phyloP scores from a whole-genome alignment of 2,329 filamentous ascomycete genomes.

The Trichoderma koningii region DNA sequence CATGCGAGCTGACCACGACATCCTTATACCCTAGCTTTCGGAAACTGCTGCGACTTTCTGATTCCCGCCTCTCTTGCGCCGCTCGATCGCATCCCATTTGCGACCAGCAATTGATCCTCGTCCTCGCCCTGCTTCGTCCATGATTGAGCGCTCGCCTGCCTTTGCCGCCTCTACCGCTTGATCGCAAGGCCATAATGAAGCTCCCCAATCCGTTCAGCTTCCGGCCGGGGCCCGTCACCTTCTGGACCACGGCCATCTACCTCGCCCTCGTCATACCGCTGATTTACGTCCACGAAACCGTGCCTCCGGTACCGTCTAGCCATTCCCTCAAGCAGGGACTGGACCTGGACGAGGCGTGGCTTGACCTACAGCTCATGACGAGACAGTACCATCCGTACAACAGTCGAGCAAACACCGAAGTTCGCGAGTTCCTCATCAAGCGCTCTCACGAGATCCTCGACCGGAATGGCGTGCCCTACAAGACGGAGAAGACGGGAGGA shows the following conservation, averaged over 20 bases:
- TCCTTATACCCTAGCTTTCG: not conserved
- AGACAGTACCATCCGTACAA: constrained; percentile 85
- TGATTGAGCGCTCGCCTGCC: not conserved
- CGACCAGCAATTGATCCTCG: not conserved
- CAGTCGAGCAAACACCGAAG: constrained; percentile 76
- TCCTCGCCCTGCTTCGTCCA: not conserved
- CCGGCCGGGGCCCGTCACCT: constrained; percentile 75
- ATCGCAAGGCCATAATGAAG: constrained; percentile 34
- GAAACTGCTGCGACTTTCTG: not conserved
- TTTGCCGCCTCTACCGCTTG: not conserved
- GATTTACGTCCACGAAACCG: constrained; percentile 72
- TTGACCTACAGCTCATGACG: constrained; percentile 75
- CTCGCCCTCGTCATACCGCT: constrained; percentile 73
- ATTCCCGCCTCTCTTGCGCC: not conserved
- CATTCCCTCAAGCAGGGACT: constrained; percentile 58
- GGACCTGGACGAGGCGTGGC: constrained; percentile 84
- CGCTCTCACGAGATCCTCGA: constrained; percentile 71
- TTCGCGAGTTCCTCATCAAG: constrained; percentile 73
- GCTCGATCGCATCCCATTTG: not conserved
- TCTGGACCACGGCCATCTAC: constrained; percentile 77
- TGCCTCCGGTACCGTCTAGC: constrained; percentile 65
- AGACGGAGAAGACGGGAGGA: constrained; percentile 43
- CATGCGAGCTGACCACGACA: not conserved
- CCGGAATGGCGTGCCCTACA: constrained; percentile 57
- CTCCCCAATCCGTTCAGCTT: constrained; percentile 68